Evolutionary conservation across 345 rosid genomes (phyloP).

Genomic region (Cardiospermum halicacabum): DNA sequence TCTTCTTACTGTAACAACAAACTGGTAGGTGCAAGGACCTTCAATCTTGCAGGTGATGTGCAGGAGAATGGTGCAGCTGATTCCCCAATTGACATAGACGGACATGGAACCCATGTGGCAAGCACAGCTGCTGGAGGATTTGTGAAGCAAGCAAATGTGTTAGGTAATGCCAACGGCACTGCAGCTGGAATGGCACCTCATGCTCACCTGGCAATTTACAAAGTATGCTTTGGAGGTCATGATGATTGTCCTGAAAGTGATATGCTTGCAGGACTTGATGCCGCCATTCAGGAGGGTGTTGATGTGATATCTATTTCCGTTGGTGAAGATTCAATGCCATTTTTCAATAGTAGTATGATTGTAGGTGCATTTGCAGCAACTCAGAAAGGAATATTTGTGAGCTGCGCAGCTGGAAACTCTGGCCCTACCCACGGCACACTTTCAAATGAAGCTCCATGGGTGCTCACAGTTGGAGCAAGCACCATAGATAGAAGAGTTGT

Average conservation of each 20-base stretch:
- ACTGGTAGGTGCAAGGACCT: slow-evolving; percentile 50
- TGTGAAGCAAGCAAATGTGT: slow-evolving; percentile 33
- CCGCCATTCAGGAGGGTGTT: slow-evolving; percentile 52
- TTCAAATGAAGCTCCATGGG: slow-evolving; percentile 54
- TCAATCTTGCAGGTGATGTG: slow-evolving; percentile 21
- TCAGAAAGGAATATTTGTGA: slow-evolving; percentile 52
- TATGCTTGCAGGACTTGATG: slow-evolving; percentile 45
- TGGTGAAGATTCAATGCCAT: slow-evolving; percentile 35
- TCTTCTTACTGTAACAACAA: slow-evolving; percentile 48
- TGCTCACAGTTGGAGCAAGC: slow-evolving; percentile 62
- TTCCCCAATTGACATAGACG: slow-evolving; percentile 44
- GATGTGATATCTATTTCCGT: slow-evolving; percentile 46
- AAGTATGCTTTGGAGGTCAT: slow-evolving; percentile 43
- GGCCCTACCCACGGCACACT: slow-evolving; percentile 35
- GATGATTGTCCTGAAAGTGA: slow-evolving; percentile 41
- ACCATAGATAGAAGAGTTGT: slow-evolving; percentile 48
- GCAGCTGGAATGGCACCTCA: slow-evolving; percentile 58
- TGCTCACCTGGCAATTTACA: slow-evolving; percentile 56
- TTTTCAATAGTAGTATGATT: slow-evolving; percentile 37
- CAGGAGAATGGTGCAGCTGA: neutral
- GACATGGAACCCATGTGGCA: slow-evolving; percentile 59
- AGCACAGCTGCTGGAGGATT: slow-evolving; percentile 46
- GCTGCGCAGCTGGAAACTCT: slow-evolving; percentile 40
- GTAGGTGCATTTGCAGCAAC: slow-evolving; percentile 60
- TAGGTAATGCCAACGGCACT: slow-evolving; percentile 41